Evolutionary conservation across 108 stramenopile genomes (phyloP), one percentile per base, ranked within the genome.

Genomic region (Nitzschia palea): DNA sequence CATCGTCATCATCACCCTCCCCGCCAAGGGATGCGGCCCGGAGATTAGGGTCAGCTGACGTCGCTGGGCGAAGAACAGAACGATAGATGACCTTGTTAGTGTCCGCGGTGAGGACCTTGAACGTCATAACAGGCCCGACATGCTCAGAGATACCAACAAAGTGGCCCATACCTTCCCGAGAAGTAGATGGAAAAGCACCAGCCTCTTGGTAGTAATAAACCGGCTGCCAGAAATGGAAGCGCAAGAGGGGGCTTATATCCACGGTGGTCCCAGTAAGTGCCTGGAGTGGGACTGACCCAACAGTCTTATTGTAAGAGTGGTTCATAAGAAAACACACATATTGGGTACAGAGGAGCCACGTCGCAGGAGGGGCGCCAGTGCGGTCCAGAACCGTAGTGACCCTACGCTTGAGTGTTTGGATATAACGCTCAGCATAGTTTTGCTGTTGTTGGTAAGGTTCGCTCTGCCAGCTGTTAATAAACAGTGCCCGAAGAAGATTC

Each of bases 361-460:
- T 18, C 12, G 9, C 18, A 23, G 60, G 15, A 8, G 71, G 72
- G 2, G 67, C 36, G n/a, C 72, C 72, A 30, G 67, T 68, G 32
- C 52, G 71, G 43, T 79, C 62, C 59, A 79, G 15, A 15, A 68
- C 44, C 0, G 22, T 14, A 14, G 67, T 59, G 0, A 37, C 20
- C 10, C 14, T 58, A 4, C 53, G 43, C 35, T 78, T 78, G 17
- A 72, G 12, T 9, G 26, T 40, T 50, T 71, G 44, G 25, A 52
- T 45, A 9, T 66, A 52, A 12, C 56, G 64, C 48, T 78, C 77
- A 18, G 71, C 70, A 45, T 22, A 27, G 47, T 78, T 78, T 29
- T 78, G 77, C 30, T 78, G 65, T 40, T 66, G 77, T 12, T 78
- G 58, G 32, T 63, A 22, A 8, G 72, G 72, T 44, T 79, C 78